A percentile compares a stretch with the other conserved stretches of the same genome.
Evolutionary conservation across 768 basidiomycete genomes (phyloP).

Genomic region (Crepidotus variabilis): DNA sequence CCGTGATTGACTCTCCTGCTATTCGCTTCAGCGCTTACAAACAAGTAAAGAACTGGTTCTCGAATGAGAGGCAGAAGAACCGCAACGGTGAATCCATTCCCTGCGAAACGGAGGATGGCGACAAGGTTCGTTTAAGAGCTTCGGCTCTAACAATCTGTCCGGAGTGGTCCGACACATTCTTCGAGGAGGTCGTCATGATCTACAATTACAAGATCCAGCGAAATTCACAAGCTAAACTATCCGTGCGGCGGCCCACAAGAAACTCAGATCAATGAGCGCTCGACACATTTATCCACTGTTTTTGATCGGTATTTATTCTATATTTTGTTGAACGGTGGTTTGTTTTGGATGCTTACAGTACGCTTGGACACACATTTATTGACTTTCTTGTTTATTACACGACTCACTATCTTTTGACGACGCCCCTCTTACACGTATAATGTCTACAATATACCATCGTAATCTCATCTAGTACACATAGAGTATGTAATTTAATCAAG

Average conservation of each 20-base stretch:
- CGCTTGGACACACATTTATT: not conserved
- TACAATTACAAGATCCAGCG: constrained; percentile 42
- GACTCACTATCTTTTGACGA: not conserved
- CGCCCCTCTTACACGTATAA: not conserved
- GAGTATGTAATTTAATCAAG: not conserved
- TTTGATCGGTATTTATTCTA: not conserved
- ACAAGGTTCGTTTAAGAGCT: constrained; percentile 45
- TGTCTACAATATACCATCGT: not conserved
- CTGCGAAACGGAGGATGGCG: constrained; percentile 33
- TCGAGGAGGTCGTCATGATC: constrained; percentile 60
- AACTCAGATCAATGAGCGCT: constrained; percentile 13
- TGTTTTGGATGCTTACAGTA: not conserved
- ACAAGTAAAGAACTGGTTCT: constrained; percentile 68
- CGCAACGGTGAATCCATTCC: constrained; percentile 36
- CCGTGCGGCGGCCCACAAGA: constrained; percentile 12
- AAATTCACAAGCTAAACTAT: constrained; percentile 23
- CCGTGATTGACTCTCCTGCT: constrained; percentile 4
- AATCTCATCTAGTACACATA: not conserved
- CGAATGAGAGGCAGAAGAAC: constrained; percentile 54
- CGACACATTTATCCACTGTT: not conserved
- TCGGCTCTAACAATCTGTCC: constrained; percentile 44
- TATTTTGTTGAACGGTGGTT: not conserved
- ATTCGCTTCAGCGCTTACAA: constrained; percentile 42
- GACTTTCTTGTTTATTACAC: not conserved
- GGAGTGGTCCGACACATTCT: constrained; percentile 59